These are phyloP conservation scores for Didymella keratinophila DNA, from an alignment of 2,329 filamentous ascomycete species.

Conservation along the genomic window DNA sequence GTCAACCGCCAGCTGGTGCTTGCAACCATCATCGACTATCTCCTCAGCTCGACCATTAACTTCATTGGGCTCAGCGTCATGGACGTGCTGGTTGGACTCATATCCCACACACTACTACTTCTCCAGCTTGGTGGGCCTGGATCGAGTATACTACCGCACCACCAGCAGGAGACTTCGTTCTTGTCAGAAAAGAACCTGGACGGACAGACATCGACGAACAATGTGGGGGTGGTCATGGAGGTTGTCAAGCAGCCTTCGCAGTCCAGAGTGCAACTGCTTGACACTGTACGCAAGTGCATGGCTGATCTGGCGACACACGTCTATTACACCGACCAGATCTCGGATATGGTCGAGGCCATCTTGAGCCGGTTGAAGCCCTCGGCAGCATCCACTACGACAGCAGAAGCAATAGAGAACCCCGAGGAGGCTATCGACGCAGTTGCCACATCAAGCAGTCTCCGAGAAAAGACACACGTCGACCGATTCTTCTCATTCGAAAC, in stretches of 20 bases:
- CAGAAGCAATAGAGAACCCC: slow-evolving; percentile 61
- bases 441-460: slow-evolving; percentile 57
- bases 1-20: slow-evolving; percentile 78
- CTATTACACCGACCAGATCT: slow-evolving; percentile 95
- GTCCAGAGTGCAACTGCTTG: slow-evolving; percentile 69
- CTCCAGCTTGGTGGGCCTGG: slow-evolving; percentile 68
- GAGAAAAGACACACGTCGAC: slow-evolving; percentile 62
- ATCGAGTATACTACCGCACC: slow-evolving; percentile 49
- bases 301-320: slow-evolving; percentile 92
- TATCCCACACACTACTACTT: slow-evolving; percentile 81
- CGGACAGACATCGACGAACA: slow-evolving; percentile 30
- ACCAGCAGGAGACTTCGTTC: slow-evolving; percentile 47
- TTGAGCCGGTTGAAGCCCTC: slow-evolving; percentile 78
- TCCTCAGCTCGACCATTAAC: slow-evolving; percentile 88
- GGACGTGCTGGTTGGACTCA: slow-evolving; percentile 85
- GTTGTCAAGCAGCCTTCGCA: slow-evolving; percentile 59
- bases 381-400: slow-evolving; percentile 53
- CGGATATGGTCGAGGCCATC: slow-evolving; percentile 89
- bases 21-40: slow-evolving; percentile 78
- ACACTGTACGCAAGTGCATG: slow-evolving; percentile 79
- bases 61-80: slow-evolving; percentile 95
- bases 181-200: slow-evolving; percentile 32
- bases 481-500: slow-evolving; percentile 70
- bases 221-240: slow-evolving; percentile 48
- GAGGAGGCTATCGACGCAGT: slow-evolving; percentile 58